phyloP scores from a whole-genome alignment of 768 basidiomycete species.

The Pleurotus eryngii region DNA sequence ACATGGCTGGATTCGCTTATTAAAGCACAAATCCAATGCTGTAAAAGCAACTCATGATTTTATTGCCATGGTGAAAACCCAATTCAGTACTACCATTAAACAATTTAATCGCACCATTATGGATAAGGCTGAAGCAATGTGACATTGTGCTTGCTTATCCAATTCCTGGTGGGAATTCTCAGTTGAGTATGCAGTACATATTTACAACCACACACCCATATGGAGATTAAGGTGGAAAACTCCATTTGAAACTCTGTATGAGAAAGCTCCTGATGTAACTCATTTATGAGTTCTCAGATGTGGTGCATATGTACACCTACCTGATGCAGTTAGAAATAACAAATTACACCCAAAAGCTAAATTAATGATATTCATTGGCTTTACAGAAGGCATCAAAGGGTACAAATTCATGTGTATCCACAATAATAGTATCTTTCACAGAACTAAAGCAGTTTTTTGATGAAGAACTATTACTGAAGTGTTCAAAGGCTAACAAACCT shows the following conservation, averaged over 20 bases:
- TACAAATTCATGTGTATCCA: neutral
- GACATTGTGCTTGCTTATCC: constrained; percentile 2
- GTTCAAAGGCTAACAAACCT: neutral
- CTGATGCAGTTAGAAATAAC: neutral
- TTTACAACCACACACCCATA: too few relatives aligned
- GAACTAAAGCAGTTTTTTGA: neutral
- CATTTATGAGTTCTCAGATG: too few relatives aligned
- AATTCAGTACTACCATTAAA: constrained; percentile 8
- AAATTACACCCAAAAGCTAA: neutral
- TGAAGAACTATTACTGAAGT: neutral
- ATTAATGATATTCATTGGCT: neutral
- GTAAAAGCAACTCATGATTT: constrained; percentile 1
- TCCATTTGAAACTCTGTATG: too few relatives aligned
- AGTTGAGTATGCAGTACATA: too few relatives aligned
- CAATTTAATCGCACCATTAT: constrained; percentile 20
- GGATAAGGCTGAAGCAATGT: constrained; percentile 19
- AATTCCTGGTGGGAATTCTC: too few relatives aligned
- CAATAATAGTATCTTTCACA: neutral
- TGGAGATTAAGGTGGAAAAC: too few relatives aligned
- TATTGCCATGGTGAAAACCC: constrained; percentile 6
- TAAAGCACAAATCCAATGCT: constrained; percentile 11
- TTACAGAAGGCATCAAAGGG: neutral
- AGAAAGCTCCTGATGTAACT: too few relatives aligned
- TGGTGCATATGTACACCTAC: too few relatives aligned
- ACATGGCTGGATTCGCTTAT: constrained; percentile 1